phyloP scores from a whole-genome alignment of 345 rosid genomes.

The Corchorus olitorius region DNA sequence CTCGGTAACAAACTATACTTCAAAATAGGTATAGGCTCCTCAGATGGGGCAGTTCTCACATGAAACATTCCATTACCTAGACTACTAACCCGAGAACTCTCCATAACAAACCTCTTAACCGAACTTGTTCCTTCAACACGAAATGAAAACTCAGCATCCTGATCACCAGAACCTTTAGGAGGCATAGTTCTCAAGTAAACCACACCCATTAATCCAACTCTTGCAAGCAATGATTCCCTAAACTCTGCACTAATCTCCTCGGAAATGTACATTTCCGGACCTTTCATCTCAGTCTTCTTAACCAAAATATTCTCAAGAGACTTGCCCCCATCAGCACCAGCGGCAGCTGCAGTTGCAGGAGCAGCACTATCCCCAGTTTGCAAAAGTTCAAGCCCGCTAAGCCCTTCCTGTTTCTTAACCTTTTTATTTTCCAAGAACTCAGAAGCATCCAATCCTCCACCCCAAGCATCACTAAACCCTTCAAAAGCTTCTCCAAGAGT shows the following conservation, averaged over 20 bases:
- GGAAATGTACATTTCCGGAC: slow-evolving; percentile 87
- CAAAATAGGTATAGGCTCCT: slow-evolving; percentile 85
- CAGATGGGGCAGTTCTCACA: slow-evolving; percentile 85
- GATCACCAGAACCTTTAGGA: slow-evolving; percentile 65
- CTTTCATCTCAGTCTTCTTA: slow-evolving; percentile 84
- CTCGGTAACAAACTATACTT: slow-evolving; percentile 89
- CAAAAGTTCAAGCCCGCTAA: slow-evolving; percentile 92
- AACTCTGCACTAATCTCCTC: slow-evolving; percentile 94
- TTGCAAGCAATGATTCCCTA: slow-evolving; percentile 89
- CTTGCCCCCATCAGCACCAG: slow-evolving; percentile 46
- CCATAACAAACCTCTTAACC: slow-evolving; percentile 78
- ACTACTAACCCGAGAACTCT: slow-evolving; percentile 76
- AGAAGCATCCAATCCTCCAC: slow-evolving; percentile 97
- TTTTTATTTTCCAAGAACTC: slow-evolving; percentile 86
- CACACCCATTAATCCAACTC: slow-evolving; percentile 92
- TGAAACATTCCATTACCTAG: slow-evolving; percentile 89
- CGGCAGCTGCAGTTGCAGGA: slow-evolving; percentile 43
- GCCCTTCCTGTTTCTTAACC: slow-evolving; percentile 75
- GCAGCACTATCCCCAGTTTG: slow-evolving; percentile 64
- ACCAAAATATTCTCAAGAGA: slow-evolving; percentile 77
- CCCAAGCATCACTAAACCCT: slow-evolving; percentile 90
- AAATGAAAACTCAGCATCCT: slow-evolving; percentile 92
- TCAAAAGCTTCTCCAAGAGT: slow-evolving; percentile 92
- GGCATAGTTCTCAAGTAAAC: slow-evolving; percentile 87
- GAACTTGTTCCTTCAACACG: slow-evolving; percentile 71